Evolutionary conservation across 768 basidiomycete genomes (phyloP).

Genomic region (Calocybe indica): DNA sequence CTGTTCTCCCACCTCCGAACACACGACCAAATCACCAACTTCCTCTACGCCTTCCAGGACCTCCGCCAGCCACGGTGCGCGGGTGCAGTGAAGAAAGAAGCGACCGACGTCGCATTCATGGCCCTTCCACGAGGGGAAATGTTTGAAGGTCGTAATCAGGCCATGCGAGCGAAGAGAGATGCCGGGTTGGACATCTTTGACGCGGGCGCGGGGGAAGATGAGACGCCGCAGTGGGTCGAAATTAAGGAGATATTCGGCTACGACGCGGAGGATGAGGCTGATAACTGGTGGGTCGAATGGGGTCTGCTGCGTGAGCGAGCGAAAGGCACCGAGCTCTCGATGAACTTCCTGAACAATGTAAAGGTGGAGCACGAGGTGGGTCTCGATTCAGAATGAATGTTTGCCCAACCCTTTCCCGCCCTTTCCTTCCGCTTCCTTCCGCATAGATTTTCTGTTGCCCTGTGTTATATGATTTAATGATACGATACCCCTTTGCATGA

Average conservation of each 20-base stretch:
- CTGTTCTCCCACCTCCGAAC: conserved; percentile 50
- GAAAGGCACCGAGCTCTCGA: conserved; percentile 10
- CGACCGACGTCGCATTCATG: conserved; percentile 37
- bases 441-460: background rate
- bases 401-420: background rate
- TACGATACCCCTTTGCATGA: background rate
- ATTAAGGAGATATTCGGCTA: conserved; percentile 46
- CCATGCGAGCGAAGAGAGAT: conserved; percentile 26
- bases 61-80: conserved; percentile 43
- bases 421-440: conserved; percentile 8
- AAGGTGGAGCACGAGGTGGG: conserved; percentile 5
- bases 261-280: conserved; percentile 53
- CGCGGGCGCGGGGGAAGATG: conserved; percentile 2
- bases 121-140: conserved; percentile 36
- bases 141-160: conserved; percentile 35
- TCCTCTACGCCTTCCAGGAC: conserved; percentile 51
- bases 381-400: conserved; percentile 12
- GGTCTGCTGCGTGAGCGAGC: conserved; percentile 37
- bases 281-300: conserved; percentile 56
- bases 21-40: conserved; percentile 42
- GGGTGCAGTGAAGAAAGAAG: conserved; percentile 35
- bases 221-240: conserved; percentile 34
- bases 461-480: background rate
- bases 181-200: conserved; percentile 15
- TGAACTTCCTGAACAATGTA: conserved; percentile 6